Base-by-base conservation (phyloP, 768 basidiomycete genomes). In the Pholiota conissans region DNA sequence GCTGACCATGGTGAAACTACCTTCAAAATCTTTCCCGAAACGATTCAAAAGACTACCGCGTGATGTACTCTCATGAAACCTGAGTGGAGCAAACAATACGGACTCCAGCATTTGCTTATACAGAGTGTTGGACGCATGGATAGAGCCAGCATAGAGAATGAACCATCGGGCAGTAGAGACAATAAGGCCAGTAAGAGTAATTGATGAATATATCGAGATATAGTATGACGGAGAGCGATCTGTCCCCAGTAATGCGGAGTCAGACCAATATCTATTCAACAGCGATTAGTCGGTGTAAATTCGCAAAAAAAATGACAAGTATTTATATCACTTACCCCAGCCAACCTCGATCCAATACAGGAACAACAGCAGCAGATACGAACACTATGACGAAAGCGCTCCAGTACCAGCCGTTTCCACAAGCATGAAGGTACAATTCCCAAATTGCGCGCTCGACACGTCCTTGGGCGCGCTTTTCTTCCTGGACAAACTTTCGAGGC, bases 401-500 rank as follows among this genome's bases (percentile, higher is more conserved):
- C 90, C 90, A 90, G 64, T 79, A 87, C 63, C 77, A 80, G 0
- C 69, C 71, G 67, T 78, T 74, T 66, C 77, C 79, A 58, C 70
- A 74, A 27, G 71, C 71, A 62, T 63, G 63, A 37, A 74, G 60
- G 45, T 74, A 75, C 2, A 67, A 69, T 51, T 63, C 57, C 90
- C 90, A 92, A 18, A 91, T 83, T 34, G 83, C 81, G 56, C 77
- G 73, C 46, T 80, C 72, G 51, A 93, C 88, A 47, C 85, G 79
- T 4, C 90, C 90, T 46, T 84, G 83, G 1, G 86, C 89, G n/a
- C 90, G 80, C 58, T 81, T 83, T 68, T 92, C 90, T 63, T 91
- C 90, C 64, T 96, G 92, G 5, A 95, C 75, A 40, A 95, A 79
- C 67, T 94, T 95, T 35, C 91, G 79, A 0, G 93, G 89, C 1